phyloP scores from a whole-genome alignment of 148 eudicot genomes.

The Camellia sinensis region DNA sequence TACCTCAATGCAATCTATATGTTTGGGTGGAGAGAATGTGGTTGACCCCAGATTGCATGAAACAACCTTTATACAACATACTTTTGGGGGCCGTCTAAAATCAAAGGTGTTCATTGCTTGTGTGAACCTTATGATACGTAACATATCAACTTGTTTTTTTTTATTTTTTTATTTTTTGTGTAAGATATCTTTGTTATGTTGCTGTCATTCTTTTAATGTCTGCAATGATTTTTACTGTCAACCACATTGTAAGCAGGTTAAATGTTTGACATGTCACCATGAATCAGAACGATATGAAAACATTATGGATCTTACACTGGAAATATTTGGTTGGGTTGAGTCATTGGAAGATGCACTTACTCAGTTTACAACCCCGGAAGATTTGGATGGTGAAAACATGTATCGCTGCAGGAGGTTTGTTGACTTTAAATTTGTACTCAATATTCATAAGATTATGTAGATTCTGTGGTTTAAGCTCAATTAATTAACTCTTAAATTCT shows the following conservation, averaged over 20 bases:
- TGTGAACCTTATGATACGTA: not conserved
- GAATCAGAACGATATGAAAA: constrained; percentile 82
- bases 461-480: not conserved
- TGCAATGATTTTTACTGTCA: not conserved
- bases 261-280: constrained; percentile 77
- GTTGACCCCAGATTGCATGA: constrained; percentile 80
- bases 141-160: not conserved
- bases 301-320: constrained; percentile 91
- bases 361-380: constrained; percentile 86
- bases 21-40: constrained; percentile 78
- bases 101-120: constrained; percentile 55
- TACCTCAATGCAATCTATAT: constrained; percentile 92
- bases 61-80: constrained; percentile 84
- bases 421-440: not conserved
- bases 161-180: not conserved
- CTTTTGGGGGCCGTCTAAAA: constrained; percentile 84
- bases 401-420: constrained; percentile 89
- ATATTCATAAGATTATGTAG: not conserved
- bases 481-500: constrained; percentile 13
- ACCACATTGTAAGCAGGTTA: constrained; percentile 47
- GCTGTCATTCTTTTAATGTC: not conserved
- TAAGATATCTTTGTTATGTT: not conserved
- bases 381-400: constrained; percentile 97
- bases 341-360: constrained; percentile 88
- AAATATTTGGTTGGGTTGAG: constrained; percentile 89